Percentiles rank a stretch among this genome's conserved stretches.
Conservation (phyloP, 805 yeast genomes). For the Jamesozyma rosinii region DNA sequence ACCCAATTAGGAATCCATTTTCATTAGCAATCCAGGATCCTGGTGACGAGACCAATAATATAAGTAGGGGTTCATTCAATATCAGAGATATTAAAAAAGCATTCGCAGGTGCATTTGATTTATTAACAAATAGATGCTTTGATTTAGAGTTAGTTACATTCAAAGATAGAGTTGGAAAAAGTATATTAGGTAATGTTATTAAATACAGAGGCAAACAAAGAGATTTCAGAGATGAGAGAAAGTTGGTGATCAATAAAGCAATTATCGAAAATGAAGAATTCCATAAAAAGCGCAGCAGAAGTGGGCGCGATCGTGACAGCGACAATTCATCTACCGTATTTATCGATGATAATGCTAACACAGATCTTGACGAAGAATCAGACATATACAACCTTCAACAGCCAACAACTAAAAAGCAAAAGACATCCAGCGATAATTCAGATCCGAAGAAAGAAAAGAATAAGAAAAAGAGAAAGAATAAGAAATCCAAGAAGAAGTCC, state of each 20-base stretch:
- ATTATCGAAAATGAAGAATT: conserved; percentile 28
- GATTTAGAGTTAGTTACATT: conserved; percentile 58
- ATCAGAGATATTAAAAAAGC: conserved; percentile 72
- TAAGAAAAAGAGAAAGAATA: conserved; percentile 11
- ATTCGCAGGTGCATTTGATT: conserved; percentile 79
- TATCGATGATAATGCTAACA: conserved; percentile 11
- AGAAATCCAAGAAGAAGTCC: not conserved
- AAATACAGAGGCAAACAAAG: conserved; percentile 64
- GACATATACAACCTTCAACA: conserved; percentile 12
- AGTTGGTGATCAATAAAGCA: conserved; percentile 53
- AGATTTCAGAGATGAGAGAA: conserved; percentile 70
- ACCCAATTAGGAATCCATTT: conserved; percentile 45
- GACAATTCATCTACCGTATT: conserved; percentile 5
- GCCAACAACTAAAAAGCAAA: conserved; percentile 12
- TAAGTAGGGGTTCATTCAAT: conserved; percentile 78
- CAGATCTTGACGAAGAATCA: conserved; percentile 20
- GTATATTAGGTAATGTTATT: conserved; percentile 72
- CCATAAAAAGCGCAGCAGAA: conserved; percentile 23
- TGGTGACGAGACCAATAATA: conserved; percentile 70
- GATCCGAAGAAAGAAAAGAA: conserved; percentile 7
- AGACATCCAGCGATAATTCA: conserved; percentile 1
- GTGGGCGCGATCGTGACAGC: conserved; percentile 17
- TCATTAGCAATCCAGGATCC: conserved; percentile 82
- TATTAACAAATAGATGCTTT: conserved; percentile 66
- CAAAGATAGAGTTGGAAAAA: conserved; percentile 57